Percentiles rank a stretch among this genome's conserved stretches.
phyloP scores from a whole-genome alignment of 2,329 filamentous ascomycete species.

The Zymoseptoria tritici region DNA sequence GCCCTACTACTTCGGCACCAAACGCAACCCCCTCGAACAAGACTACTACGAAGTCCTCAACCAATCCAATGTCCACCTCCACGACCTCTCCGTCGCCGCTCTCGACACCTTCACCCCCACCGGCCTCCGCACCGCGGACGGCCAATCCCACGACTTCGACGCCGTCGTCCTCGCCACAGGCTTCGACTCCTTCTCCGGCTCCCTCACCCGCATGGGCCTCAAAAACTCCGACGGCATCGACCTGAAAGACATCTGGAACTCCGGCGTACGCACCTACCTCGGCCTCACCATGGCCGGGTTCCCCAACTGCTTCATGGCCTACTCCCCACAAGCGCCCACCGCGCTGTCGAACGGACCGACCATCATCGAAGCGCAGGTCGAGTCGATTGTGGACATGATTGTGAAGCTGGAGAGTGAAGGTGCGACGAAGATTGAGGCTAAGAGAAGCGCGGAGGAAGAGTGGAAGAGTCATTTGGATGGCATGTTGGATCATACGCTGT shows the following conservation, averaged over 20 bases:
- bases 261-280: slow-evolving; percentile 35
- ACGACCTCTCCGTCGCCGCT: slow-evolving; percentile 36
- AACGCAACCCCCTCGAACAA: slow-evolving; percentile 30
- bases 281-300: slow-evolving; percentile 27
- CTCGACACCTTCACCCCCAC: slow-evolving; percentile 36
- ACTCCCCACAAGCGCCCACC: slow-evolving; percentile 40
- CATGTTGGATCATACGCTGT: slow-evolving; percentile 21
- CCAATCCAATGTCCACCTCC: slow-evolving; percentile 34
- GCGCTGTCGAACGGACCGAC: slow-evolving; percentile 40
- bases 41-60: slow-evolving; percentile 43
- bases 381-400: slow-evolving; percentile 39
- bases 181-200: slow-evolving; percentile 36
- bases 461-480: slow-evolving; percentile 29
- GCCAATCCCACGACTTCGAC: slow-evolving; percentile 36
- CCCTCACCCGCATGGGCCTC: slow-evolving; percentile 31
- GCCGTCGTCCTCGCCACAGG: slow-evolving; percentile 41
- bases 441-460: slow-evolving; percentile 33
- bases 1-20: slow-evolving; percentile 40
- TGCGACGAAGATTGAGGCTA: slow-evolving; percentile 35
- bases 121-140: slow-evolving; percentile 36
- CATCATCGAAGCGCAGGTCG: slow-evolving; percentile 37
- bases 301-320: slow-evolving; percentile 37
- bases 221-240: slow-evolving; percentile 19
- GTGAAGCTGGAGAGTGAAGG: slow-evolving; percentile 32
- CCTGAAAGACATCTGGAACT: slow-evolving; percentile 34